Conservation (phyloP, 2,329 filamentous ascomycete species). For the Cladosporium austrohemisphaericum region DNA sequence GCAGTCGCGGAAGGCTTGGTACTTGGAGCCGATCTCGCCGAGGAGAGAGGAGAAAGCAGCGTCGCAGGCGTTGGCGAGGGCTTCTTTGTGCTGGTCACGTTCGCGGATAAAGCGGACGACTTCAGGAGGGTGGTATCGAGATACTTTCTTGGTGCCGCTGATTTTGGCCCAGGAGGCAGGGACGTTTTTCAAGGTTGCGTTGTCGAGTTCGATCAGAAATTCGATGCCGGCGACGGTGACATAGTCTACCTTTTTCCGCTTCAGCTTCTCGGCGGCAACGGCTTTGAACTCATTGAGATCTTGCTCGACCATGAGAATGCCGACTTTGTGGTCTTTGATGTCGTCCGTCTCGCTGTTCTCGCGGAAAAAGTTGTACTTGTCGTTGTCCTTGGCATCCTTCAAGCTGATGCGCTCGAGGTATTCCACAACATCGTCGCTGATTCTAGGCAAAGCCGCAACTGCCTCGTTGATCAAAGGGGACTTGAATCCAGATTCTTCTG, state of each 20-base stretch:
- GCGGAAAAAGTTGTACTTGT: slow-evolving; percentile 92
- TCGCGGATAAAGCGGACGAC: slow-evolving; percentile 79
- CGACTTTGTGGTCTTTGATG: slow-evolving; percentile 85
- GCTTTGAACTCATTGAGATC: slow-evolving; percentile 75
- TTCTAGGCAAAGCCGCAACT: slow-evolving; percentile 70
- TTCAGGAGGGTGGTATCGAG: slow-evolving; percentile 90
- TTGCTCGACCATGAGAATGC: slow-evolving; percentile 87
- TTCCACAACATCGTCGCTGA: slow-evolving; percentile 66
- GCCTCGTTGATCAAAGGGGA: slow-evolving; percentile 68
- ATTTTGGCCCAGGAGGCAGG: slow-evolving; percentile 95
- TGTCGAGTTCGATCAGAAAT: slow-evolving; percentile 88
- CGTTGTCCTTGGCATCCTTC: slow-evolving; percentile 75
- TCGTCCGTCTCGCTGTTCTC: slow-evolving; percentile 83
- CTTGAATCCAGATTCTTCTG: slow-evolving; percentile 66
- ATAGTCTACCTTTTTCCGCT: slow-evolving; percentile 70
- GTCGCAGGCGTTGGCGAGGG: slow-evolving; percentile 87
- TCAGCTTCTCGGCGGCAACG: slow-evolving; percentile 67
- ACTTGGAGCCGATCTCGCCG: slow-evolving; percentile 70
- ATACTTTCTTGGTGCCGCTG: slow-evolving; percentile 86
- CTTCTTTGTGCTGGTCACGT: slow-evolving; percentile 91
- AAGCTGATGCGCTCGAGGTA: slow-evolving; percentile 84
- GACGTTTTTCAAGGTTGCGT: slow-evolving; percentile 75
- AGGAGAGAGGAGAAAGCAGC: slow-evolving; percentile 72
- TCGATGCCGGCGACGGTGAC: slow-evolving; percentile 86
- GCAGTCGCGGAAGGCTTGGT: slow-evolving; percentile 84